A percentile compares a stretch with the other conserved stretches of the same genome.
phyloP scores from a whole-genome alignment of 2,329 filamentous ascomycete genomes.

The Ampelomyces quisqualis region DNA sequence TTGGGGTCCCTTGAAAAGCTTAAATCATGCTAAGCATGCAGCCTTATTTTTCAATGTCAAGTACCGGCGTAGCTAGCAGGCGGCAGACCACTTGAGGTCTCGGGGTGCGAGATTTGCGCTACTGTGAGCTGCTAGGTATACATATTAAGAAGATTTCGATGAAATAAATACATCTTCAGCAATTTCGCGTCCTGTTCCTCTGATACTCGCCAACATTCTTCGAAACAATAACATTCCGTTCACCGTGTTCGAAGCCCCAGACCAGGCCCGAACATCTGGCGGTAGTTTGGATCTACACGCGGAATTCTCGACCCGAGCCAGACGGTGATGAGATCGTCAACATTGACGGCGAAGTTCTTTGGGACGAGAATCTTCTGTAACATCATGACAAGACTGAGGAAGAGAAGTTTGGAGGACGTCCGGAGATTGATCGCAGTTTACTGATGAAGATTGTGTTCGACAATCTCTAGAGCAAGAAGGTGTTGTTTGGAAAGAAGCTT shows the following conservation, averaged over 20 bases:
- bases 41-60: slow-evolving; percentile 1
- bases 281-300: slow-evolving; percentile 56
- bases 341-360: slow-evolving; percentile 31
- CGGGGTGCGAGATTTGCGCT: background rate
- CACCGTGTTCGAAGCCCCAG: slow-evolving; percentile 50
- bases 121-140: no score
- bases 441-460: slow-evolving; percentile 44
- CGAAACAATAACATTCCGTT: slow-evolving; percentile 50
- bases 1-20: slow-evolving; percentile 1
- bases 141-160: no score
- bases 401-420: slow-evolving; percentile 26
- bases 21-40: slow-evolving; percentile 1
- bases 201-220: slow-evolving; percentile 56
- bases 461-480: slow-evolving; percentile 48
- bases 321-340: slow-evolving; percentile 54
- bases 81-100: no score
- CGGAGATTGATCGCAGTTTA: slow-evolving; percentile 55
- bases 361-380: slow-evolving; percentile 28
- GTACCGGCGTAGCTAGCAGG: background rate
- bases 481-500: slow-evolving; percentile 35
- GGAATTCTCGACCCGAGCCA: slow-evolving; percentile 54
- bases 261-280: slow-evolving; percentile 38
- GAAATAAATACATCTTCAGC: no score
- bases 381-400: slow-evolving; percentile 45
- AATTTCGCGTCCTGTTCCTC: slow-evolving; percentile 50